These are phyloP conservation scores for Phellopilus nigrolimitatus DNA, from an alignment of 1,284 basidiomycete species.

Conservation along the genomic window DNA sequence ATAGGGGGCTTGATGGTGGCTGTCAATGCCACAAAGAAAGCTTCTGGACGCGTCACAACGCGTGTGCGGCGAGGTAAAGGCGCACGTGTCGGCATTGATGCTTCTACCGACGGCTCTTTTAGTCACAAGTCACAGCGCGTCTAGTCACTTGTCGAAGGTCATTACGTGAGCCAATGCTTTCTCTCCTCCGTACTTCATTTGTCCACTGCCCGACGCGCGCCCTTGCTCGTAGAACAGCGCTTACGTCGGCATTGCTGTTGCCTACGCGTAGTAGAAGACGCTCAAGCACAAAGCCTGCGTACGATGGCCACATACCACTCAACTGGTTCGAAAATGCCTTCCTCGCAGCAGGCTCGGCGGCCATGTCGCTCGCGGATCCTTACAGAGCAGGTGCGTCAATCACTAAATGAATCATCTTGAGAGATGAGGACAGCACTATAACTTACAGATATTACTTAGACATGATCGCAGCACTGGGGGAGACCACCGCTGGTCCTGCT, in stretches of 20 bases:
- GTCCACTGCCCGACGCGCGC: neutral
- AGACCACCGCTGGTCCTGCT: conserved; percentile 82
- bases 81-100: no score
- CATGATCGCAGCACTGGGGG: conserved; percentile 89
- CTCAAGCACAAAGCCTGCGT: conserved; percentile 30
- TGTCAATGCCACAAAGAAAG: neutral
- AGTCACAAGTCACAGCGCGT: neutral
- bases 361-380: conserved; percentile 82
- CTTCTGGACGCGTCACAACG: neutral
- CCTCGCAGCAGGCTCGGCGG: conserved; percentile 80
- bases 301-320: conserved; percentile 80
- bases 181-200: conserved; percentile 2
- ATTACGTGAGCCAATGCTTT: conserved; percentile 14
- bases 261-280: neutral
- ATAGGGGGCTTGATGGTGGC: neutral
- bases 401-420: conserved; percentile 17
- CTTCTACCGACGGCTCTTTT: no score
- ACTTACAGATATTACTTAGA: conserved; percentile 49
- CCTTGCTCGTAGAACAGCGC: neutral
- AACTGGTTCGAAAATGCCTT: conserved; percentile 80
- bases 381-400: conserved; percentile 71
- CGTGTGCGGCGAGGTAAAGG: neutral
- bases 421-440: neutral
- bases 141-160: neutral
- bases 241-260: neutral